Conservation (phyloP, 1,284 basidiomycete genomes). For the Ganoderma resinaceum region DNA sequence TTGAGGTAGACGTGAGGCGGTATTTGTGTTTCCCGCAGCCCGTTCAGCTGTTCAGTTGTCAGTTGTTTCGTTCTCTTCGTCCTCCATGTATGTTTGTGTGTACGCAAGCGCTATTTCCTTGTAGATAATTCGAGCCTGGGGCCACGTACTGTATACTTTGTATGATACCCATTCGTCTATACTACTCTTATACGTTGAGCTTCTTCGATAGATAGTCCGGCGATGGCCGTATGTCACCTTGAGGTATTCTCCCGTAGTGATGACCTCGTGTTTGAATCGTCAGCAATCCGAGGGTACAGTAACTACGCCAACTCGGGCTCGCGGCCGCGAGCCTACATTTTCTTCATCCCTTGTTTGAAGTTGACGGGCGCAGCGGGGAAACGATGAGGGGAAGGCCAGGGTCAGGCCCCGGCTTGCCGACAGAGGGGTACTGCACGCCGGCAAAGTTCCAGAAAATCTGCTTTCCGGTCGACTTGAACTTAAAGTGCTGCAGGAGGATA, state of each 20-base stretch:
- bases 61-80: neutral
- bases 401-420: slow-evolving; percentile 1
- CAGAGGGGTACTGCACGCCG: slow-evolving; percentile 27
- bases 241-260: too few relatives aligned
- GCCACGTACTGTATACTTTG: neutral
- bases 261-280: too few relatives aligned
- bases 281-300: too few relatives aligned
- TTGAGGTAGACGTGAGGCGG: slow-evolving; percentile 4
- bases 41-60: neutral
- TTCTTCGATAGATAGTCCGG: too few relatives aligned
- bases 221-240: too few relatives aligned
- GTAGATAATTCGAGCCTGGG: neutral
- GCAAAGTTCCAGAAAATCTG: slow-evolving; percentile 31
- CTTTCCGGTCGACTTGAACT: slow-evolving; percentile 25
- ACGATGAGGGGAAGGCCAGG: too few relatives aligned
- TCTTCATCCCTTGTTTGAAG: too few relatives aligned
- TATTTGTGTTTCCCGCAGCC: neutral
- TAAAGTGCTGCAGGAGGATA: slow-evolving; percentile 28
- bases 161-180: neutral
- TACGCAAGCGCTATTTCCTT: neutral
- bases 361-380: too few relatives aligned
- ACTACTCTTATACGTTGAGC: neutral
- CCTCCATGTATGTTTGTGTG: neutral
- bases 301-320: too few relatives aligned
- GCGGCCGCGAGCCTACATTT: too few relatives aligned